These are phyloP conservation scores for Penicillium robsamsonii DNA, from an alignment of 495 filamentous ascomycete genomes.

Conservation along the genomic window DNA sequence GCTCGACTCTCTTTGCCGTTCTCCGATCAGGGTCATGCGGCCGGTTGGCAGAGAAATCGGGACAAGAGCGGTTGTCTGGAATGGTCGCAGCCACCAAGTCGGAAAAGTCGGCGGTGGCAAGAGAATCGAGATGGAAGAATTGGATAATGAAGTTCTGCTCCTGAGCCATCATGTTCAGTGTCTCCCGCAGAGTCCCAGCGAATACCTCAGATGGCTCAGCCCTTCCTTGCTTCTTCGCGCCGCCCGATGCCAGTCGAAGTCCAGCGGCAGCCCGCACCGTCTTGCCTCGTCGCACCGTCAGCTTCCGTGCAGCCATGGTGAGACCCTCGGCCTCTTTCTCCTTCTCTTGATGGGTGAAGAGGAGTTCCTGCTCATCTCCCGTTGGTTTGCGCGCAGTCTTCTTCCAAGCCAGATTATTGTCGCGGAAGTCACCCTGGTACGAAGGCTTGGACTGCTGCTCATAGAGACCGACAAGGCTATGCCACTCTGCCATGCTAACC, in stretches of 20 bases:
- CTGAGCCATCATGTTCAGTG: conserved; percentile 72
- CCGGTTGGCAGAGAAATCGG: conserved; percentile 67
- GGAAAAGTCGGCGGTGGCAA: conserved; percentile 72
- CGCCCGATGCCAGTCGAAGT: conserved; percentile 42
- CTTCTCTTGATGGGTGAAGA: conserved; percentile 86
- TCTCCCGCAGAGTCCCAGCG: conserved; percentile 71
- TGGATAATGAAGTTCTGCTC: conserved; percentile 95
- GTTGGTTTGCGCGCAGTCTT: conserved; percentile 71
- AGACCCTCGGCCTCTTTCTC: conserved; percentile 67
- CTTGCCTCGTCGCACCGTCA: conserved; percentile 90
- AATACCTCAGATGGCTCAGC: conserved; percentile 82
- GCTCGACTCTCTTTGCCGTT: conserved; percentile 72
- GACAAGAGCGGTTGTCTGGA: conserved; percentile 65
- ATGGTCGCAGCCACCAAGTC: conserved; percentile 66
- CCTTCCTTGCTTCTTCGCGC: conserved; percentile 66
- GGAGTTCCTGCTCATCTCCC: conserved; percentile 80
- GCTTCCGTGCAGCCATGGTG: conserved; percentile 76
- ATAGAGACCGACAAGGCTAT: conserved; percentile 73
- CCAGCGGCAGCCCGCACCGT: conserved; percentile 71
- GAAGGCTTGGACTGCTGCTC: conserved; percentile 69
- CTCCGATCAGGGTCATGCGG: conserved; percentile 81
- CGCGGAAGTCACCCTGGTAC: conserved; percentile 79
- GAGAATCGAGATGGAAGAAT: conserved; percentile 85
- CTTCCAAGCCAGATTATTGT: conserved; percentile 81
- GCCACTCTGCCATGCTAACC: conserved; percentile 77